A percentile compares a stretch with the other conserved stretches of the same genome.
Evolutionary conservation across 1,284 basidiomycete species (phyloP).

Genomic region (Porogramme epimiltina): DNA sequence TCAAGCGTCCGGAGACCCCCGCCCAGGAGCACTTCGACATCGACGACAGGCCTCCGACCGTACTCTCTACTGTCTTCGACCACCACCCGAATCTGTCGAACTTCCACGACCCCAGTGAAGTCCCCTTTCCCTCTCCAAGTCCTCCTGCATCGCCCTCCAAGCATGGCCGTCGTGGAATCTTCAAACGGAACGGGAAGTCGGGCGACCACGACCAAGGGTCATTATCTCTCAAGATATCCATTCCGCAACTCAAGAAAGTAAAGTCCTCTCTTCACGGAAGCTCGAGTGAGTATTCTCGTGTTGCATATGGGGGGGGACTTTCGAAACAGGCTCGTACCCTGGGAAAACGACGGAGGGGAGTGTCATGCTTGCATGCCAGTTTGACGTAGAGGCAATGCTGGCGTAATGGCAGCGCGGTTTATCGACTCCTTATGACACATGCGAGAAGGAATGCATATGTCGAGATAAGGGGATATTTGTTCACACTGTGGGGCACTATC

Average conservation of each 20-base stretch:
- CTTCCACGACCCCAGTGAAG: conserved; percentile 45
- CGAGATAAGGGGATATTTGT: no score
- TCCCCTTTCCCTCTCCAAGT: conserved; percentile 39
- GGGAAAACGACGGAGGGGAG: neutral
- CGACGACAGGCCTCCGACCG: conserved; percentile 38
- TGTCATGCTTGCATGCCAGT: neutral
- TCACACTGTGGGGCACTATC: no score
- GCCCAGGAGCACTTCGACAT: conserved; percentile 13
- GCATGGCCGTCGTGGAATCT: conserved; percentile 34
- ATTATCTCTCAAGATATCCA: conserved; percentile 37
- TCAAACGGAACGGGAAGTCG: conserved; percentile 38
- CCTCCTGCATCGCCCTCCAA: conserved; percentile 48
- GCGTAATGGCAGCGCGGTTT: conserved; percentile 5
- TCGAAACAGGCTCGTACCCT: neutral
- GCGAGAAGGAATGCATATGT: neutral
- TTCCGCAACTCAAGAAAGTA: conserved; percentile 54
- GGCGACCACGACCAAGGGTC: conserved; percentile 31
- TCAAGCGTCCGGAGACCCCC: conserved; percentile 42
- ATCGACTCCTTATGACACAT: no score
- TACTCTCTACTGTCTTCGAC: conserved; percentile 53
- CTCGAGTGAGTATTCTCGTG: conserved; percentile 27
- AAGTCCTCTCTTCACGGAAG: conserved; percentile 47
- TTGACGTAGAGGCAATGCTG: conserved; percentile 3
- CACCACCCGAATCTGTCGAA: conserved; percentile 62
- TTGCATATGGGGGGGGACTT: neutral